A percentile compares a stretch with the other conserved stretches of the same genome.
These are phyloP conservation scores for Nicotiana tomentosiformis DNA, from an alignment of 257 asterid genomes.

Conservation along the genomic window DNA sequence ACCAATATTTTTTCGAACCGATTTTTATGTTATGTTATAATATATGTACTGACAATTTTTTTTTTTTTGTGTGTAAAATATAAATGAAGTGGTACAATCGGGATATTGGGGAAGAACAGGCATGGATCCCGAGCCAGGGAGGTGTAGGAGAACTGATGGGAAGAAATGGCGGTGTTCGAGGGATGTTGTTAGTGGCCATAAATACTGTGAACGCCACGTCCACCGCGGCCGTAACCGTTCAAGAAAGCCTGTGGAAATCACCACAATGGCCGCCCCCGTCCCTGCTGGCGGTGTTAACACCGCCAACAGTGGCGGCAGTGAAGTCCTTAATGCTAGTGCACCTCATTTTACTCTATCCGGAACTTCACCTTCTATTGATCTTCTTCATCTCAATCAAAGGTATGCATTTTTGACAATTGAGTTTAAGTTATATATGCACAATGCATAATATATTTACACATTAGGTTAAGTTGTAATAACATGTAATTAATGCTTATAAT, in stretches of 20 bases:
- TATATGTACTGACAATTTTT: background rate
- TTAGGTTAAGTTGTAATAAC: background rate
- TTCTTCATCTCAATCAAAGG: slow-evolving; percentile 61
- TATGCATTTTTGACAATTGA: slow-evolving; percentile 6
- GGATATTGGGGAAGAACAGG: slow-evolving; percentile 76
- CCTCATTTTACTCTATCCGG: slow-evolving; percentile 42
- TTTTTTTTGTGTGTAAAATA: background rate
- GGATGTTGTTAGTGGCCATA: slow-evolving; percentile 78
- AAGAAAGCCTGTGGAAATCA: slow-evolving; percentile 98
- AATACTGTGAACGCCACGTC: slow-evolving; percentile 93
- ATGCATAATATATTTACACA: too few species aligned
- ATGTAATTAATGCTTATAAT: background rate
- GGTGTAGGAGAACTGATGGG: slow-evolving; percentile 95
- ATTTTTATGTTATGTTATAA: too few species aligned
- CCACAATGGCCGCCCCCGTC: slow-evolving; percentile 27
- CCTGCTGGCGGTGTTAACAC: background rate
- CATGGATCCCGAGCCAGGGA: slow-evolving; percentile 97
- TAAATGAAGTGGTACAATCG: slow-evolving; percentile 49
- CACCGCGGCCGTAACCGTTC: slow-evolving; percentile 98
- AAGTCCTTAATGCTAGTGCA: slow-evolving; percentile 9
- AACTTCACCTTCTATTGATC: slow-evolving; percentile 54
- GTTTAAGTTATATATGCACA: background rate
- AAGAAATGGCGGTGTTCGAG: slow-evolving; percentile 98
- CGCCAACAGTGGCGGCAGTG: background rate
- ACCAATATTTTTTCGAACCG: too few species aligned